A percentile compares a stretch with the other conserved stretches of the same genome.
Conservation (phyloP, 2,329 filamentous ascomycete species). For the Colletotrichum filicis region DNA sequence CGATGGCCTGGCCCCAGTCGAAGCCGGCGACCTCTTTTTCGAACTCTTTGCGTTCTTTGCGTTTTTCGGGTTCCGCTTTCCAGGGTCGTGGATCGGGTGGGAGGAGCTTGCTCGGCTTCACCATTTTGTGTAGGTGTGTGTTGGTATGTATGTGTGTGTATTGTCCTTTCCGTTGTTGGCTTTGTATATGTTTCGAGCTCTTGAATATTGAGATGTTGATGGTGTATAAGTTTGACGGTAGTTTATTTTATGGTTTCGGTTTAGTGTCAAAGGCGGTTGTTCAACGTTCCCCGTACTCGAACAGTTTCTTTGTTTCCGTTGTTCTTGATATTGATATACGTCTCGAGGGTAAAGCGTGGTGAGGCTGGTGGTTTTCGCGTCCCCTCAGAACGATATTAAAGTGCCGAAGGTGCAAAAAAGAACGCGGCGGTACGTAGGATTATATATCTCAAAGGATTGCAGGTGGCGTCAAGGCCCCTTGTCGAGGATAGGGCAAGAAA, state of each 20-base stretch:
- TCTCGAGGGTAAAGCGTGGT: not conserved
- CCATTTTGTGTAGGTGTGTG: conserved; percentile 3
- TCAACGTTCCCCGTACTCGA: not conserved
- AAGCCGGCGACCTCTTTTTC: conserved; percentile 53
- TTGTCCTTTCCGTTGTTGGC: not conserved
- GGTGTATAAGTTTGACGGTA: not conserved
- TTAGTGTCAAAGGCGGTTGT: not conserved
- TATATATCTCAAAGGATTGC: conserved; percentile 21
- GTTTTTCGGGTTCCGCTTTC: conserved; percentile 51
- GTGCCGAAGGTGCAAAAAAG: not conserved
- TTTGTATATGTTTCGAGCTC: not conserved
- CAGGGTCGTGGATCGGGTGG: conserved; percentile 46
- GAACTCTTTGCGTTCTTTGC: conserved; percentile 48
- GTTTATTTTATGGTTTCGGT: not conserved
- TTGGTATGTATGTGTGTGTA: no score
- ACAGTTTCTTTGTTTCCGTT: not conserved
- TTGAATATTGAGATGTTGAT: not conserved
- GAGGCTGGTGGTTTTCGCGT: not conserved
- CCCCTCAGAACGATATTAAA: not conserved
- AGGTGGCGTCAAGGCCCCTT: not conserved
- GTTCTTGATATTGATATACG: not conserved
- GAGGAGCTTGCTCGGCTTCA: conserved; percentile 36
- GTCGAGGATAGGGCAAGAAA: not conserved
- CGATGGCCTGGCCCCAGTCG: conserved; percentile 52
- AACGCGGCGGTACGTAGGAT: not conserved